Percentiles rank a stretch among this genome's conserved stretches.
Conservation (phyloP, 495 filamentous ascomycete species). For the Collariella sp. region DNA sequence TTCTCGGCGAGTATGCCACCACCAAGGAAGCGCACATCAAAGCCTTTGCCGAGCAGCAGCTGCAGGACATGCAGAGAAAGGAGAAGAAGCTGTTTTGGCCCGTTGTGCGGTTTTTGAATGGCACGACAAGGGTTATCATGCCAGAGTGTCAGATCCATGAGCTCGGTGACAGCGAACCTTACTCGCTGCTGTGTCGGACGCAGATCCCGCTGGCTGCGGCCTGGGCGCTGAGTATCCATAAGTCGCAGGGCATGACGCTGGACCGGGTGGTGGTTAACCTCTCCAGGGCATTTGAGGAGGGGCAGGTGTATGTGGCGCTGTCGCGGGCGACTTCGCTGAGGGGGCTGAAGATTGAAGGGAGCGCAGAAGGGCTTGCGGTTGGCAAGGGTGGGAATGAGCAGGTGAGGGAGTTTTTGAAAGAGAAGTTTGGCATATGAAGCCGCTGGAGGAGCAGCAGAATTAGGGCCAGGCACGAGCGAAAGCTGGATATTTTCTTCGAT, state of each 20-base stretch:
- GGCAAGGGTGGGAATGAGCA: constrained; percentile 13
- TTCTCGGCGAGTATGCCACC: constrained; percentile 32
- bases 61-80: not conserved
- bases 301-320: constrained; percentile 73
- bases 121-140: constrained; percentile 30
- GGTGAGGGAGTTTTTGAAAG: constrained; percentile 17
- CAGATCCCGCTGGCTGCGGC: constrained; percentile 81
- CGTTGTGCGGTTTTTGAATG: constrained; percentile 60
- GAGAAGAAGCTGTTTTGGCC: constrained; percentile 48
- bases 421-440: constrained; percentile 11
- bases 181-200: constrained; percentile 62
- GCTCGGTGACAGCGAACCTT: constrained; percentile 38
- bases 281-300: constrained; percentile 78
- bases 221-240: constrained; percentile 93
- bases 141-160: constrained; percentile 42
- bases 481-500: no score
- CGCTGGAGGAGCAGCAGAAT: no score
- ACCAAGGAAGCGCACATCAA: constrained; percentile 32
- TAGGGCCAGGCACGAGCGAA: no score
- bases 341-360: constrained; percentile 49
- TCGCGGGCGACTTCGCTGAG: constrained; percentile 70
- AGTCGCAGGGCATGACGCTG: constrained; percentile 88
- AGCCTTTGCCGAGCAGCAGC: constrained; percentile 22
- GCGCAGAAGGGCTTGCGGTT: constrained; percentile 16
- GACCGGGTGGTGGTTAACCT: constrained; percentile 86